Evolutionary conservation across 1,284 basidiomycete species (phyloP), one percentile per base, ranked within the genome.

Genomic region (Malassezia restricta): DNA sequence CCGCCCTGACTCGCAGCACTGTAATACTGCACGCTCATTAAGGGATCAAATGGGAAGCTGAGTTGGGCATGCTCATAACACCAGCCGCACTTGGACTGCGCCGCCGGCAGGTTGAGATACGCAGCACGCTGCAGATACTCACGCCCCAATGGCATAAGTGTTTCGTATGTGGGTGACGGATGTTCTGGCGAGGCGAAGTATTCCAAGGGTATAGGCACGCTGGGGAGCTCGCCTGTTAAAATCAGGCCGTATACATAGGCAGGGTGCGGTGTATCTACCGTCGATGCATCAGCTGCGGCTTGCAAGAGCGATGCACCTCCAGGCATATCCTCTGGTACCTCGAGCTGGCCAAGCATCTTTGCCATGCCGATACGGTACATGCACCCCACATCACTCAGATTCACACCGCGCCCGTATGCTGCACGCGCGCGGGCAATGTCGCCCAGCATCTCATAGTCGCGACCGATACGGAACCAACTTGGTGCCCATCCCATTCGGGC

Each of bases 11-110:
- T 85, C 0, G 90, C 91, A 7, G 78, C 73, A 30, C 81, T 83
- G 74, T 95, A 95, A 74, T 90, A 95, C 73, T 92, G 87, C 24
- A 96, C 89, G 51, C 83, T 86, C 38, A 94, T 77, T 14, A 94
- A 77, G 0, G 90, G 83, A 66, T 95, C 89, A 73, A 89, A 95
- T 0, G 83, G 79, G 76, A 86, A 89, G 0, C 85, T 85, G 1
- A 87, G 78, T 37, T 83, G 79, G 0, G 90, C 90, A 64, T 92
- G 89, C 71, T 95, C 91, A 75, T 88, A 91, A 3, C 85, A 81
- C 70, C 87, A 86, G 0, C 90, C 91, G 40, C 54, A 62, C 28
- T 94, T 94, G 78, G 89, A 92, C 70, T 92, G 87, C 0, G 91
- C 90, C 0, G 88, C 83, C 0, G 85, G 79, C 65, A 89, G 91